These are phyloP conservation scores for Brachypodium distachyon DNA, from an alignment of 202 grass and related monocot species.

Conservation along the genomic window DNA sequence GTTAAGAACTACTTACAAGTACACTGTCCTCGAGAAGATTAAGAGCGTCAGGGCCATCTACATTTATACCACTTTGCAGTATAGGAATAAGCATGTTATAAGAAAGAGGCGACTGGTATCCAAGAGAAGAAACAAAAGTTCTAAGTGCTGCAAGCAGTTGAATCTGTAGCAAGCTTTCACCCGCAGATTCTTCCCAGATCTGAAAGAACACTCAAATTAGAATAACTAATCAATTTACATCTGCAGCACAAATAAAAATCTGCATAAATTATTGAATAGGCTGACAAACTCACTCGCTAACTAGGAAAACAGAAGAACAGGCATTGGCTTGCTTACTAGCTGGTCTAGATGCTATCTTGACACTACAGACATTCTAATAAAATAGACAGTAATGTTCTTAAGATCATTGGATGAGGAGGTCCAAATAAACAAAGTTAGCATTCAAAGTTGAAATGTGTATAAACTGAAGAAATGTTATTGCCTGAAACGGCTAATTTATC, in stretches of 20 bases:
- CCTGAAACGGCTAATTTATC: background rate
- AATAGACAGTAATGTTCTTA: background rate
- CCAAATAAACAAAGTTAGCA: background rate
- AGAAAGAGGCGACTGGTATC: conserved; percentile 77
- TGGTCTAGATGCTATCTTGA: background rate
- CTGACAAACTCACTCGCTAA: background rate
- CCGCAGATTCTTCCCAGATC: conserved; percentile 89
- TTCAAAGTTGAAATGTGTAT: background rate
- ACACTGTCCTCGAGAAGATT: conserved; percentile 98
- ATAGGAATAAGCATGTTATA: conserved; percentile 89
- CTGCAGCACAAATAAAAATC: conserved; percentile 26
- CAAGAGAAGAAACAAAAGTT: conserved; percentile 87
- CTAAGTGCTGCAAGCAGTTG: conserved; percentile 77
- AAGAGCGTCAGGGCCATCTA: conserved; percentile 89
- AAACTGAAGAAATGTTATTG: conserved; percentile 11
- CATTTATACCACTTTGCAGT: conserved; percentile 77
- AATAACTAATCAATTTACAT: conserved; percentile 14
- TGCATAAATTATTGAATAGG: background rate
- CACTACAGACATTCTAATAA: background rate
- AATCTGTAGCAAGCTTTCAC: conserved; percentile 97
- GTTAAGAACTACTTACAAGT: conserved; percentile 52
- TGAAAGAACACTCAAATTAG: conserved; percentile 33
- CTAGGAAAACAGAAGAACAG: conserved; percentile 8
- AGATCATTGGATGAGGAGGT: background rate
- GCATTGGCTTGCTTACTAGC: background rate